Percentiles rank a stretch among this genome's conserved stretches.
Evolutionary conservation across 441 rosid species (phyloP).

Genomic region (Eugenia klotzschiana): DNA sequence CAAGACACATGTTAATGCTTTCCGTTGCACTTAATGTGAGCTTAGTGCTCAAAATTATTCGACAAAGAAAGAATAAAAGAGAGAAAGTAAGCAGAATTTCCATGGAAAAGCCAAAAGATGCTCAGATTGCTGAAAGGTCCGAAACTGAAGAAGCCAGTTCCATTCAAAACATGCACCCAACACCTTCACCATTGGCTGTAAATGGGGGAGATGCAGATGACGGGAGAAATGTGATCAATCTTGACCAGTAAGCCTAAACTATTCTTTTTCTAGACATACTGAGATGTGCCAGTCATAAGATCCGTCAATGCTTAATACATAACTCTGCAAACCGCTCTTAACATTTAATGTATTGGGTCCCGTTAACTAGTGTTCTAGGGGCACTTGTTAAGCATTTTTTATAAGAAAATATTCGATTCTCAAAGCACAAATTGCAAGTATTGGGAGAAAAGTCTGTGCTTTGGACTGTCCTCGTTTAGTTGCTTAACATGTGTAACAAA

Average conservation of each 20-base stretch:
- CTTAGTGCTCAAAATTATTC: slow-evolving; percentile 30
- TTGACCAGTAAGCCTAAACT: slow-evolving; percentile 48
- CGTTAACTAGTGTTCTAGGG: no score
- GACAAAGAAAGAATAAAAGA: neutral
- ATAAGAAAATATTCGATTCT: no score
- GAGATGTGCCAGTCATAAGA: neutral
- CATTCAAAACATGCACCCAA: neutral
- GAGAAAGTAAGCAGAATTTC: neutral
- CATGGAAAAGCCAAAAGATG: neutral
- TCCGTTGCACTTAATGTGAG: slow-evolving; percentile 60
- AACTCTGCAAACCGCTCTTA: neutral
- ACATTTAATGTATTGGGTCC: neutral
- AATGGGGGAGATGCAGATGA: slow-evolving; percentile 12
- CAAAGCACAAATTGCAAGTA: neutral
- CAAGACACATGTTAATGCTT: slow-evolving; percentile 40
- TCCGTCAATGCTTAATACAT: neutral
- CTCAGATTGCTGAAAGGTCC: neutral
- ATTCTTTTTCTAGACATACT: neutral
- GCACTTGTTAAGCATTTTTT: no score
- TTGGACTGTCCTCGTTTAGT: neutral
- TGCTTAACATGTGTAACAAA: neutral
- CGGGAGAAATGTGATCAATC: slow-evolving; percentile 35
- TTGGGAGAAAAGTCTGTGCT: neutral
- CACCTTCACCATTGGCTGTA: neutral
- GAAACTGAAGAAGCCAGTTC: neutral